Conservation (phyloP, 768 basidiomycete species). For the Lentinula sp. region DNA sequence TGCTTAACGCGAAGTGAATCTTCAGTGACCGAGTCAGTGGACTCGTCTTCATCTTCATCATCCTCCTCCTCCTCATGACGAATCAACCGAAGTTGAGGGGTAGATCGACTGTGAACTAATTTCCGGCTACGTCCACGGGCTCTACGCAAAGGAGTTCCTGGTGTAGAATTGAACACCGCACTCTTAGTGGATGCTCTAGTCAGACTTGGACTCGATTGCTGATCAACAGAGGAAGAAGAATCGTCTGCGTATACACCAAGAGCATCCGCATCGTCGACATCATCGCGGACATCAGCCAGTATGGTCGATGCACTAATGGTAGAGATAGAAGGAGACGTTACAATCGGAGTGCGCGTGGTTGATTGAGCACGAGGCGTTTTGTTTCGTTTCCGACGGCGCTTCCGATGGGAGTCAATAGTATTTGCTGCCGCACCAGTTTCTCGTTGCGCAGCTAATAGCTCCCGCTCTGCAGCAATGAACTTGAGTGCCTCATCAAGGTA, state of each 20-base stretch:
- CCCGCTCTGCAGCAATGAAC: conserved; percentile 71
- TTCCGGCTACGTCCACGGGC: not conserved
- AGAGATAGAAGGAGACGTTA: not conserved
- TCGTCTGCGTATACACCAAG: conserved; percentile 16
- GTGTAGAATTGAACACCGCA: conserved; percentile 7
- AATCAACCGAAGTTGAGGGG: conserved; percentile 15
- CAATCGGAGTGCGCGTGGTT: conserved; percentile 6
- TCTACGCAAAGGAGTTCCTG: conserved; percentile 10
- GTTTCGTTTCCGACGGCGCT: conserved; percentile 31
- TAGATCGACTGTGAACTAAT: conserved; percentile 9
- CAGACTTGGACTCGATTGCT: conserved; percentile 13
- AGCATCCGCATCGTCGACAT: conserved; percentile 13
- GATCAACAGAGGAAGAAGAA: conserved; percentile 19
- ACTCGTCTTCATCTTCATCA: conserved; percentile 3
- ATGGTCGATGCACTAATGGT: conserved; percentile 4
- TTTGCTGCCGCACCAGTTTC: conserved; percentile 21
- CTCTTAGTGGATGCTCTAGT: conserved; percentile 6
- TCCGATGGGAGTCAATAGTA: conserved; percentile 24
- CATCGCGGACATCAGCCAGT: conserved; percentile 3
- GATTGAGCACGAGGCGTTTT: conserved; percentile 12
- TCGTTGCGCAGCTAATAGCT: conserved; percentile 45
- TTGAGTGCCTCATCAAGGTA: conserved; percentile 66
- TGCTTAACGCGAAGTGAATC: conserved; percentile 15
- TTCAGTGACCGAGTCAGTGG: conserved; percentile 8
- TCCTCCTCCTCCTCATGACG: conserved; percentile 7